Evolutionary conservation across 176 grass and related monocot genomes (phyloP).

Genomic region (Ensete ventricosum): DNA sequence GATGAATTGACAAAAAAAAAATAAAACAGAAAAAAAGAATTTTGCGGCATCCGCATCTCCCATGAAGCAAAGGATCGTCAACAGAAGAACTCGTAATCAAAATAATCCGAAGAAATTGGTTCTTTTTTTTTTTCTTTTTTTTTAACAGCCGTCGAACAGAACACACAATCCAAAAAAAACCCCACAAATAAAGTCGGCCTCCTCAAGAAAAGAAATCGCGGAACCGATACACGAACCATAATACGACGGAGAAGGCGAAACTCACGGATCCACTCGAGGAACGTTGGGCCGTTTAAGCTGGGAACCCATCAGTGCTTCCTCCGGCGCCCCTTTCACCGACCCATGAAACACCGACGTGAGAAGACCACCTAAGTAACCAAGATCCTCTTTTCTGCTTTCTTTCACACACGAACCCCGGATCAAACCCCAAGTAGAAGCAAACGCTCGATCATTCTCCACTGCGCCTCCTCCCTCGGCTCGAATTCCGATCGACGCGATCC

Average conservation of each 20-base stretch:
- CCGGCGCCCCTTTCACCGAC: conserved; percentile 44
- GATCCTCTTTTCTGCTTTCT: not conserved
- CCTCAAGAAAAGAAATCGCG: not conserved
- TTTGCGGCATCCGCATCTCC: not conserved
- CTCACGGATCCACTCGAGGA: conserved; percentile 93
- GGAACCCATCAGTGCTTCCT: conserved; percentile 70
- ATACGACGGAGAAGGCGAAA: conserved; percentile 8
- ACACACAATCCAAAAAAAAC: not conserved
- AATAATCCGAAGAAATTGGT: not conserved
- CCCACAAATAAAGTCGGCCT: not conserved
- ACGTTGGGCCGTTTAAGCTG: conserved; percentile 66
- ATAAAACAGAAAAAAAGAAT: not conserved
- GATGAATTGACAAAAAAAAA: not conserved
- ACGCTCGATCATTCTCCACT: conserved; percentile 3
- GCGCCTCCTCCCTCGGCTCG: not conserved
- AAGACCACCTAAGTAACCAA: not conserved
- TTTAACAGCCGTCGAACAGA: not conserved
- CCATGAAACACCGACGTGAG: conserved; percentile 26
- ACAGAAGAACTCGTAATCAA: not conserved
- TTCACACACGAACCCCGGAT: not conserved
- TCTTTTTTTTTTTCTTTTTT: too few relatives aligned
- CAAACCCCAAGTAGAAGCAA: not conserved
- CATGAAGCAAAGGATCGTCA: not conserved
- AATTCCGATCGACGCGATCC: not conserved
- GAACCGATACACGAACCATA: conserved; percentile 1